Percentiles rank a stretch among this genome's conserved stretches.
phyloP scores from a whole-genome alignment of 2,329 filamentous ascomycete species.

The Aspergillus eucalypticola region DNA sequence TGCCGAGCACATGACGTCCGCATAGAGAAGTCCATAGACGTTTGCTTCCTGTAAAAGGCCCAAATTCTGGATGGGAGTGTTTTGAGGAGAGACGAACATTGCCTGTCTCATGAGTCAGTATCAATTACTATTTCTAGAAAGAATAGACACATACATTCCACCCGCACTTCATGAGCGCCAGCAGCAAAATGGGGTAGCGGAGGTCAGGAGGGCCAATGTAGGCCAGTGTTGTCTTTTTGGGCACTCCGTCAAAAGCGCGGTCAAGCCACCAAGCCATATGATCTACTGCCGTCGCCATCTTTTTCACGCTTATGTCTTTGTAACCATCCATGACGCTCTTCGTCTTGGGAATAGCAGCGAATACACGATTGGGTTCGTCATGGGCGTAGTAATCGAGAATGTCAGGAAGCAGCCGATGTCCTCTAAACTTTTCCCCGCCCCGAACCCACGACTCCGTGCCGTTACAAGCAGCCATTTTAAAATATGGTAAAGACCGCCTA shows the following conservation, averaged over 20 bases:
- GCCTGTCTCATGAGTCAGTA: not conserved
- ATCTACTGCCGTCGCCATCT: not conserved
- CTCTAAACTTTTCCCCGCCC: not conserved
- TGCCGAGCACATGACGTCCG: not conserved
- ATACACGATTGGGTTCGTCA: not conserved
- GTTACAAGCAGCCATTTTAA: not conserved
- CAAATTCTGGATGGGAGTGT: not conserved
- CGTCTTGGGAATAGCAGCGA: not conserved
- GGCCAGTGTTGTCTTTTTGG: not conserved
- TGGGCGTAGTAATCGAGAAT: not conserved
- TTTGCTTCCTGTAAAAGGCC: not conserved
- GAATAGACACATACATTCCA: not conserved
- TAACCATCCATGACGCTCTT: not conserved
- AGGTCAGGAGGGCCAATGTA: constrained; percentile 1
- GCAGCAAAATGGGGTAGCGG: constrained; percentile 7
- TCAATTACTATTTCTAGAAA: not conserved
- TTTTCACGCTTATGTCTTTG: not conserved
- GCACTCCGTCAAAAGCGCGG: not conserved
- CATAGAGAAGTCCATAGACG: not conserved
- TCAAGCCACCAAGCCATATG: not conserved
- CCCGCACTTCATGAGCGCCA: constrained; percentile 1
- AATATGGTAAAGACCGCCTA: not conserved
- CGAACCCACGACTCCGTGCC: not conserved
- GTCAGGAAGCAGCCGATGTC: not conserved
- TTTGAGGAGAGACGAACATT: not conserved